Percentiles rank a stretch among this genome's conserved stretches.
Evolutionary conservation across 164 flowering plant genomes (phyloP).

Genomic region (Kingdonia uniflora): DNA sequence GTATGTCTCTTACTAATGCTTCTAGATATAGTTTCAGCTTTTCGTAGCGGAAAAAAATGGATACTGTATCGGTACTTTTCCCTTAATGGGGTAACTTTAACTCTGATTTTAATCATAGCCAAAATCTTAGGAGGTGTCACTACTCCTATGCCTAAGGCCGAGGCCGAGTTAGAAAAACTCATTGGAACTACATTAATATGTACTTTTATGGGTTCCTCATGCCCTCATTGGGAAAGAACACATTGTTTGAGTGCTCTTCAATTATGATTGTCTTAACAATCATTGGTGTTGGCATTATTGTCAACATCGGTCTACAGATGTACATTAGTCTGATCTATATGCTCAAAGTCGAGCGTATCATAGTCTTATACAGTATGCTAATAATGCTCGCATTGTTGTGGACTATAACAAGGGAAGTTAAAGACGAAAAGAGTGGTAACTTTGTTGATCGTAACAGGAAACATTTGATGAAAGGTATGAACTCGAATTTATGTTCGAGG

Average conservation of each 20-base stretch:
- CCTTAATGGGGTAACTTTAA: slow-evolving; percentile 5
- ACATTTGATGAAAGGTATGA: background rate
- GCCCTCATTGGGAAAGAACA: slow-evolving; percentile 8
- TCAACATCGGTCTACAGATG: slow-evolving; percentile 9
- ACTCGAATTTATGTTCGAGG: no score
- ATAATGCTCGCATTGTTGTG: slow-evolving; percentile 3
- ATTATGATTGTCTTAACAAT: slow-evolving; percentile 4
- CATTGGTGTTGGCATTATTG: slow-evolving; percentile 1
- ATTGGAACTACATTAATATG: slow-evolving; percentile 5
- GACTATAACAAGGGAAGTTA: background rate
- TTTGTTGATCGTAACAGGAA: background rate
- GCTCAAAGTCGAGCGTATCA: slow-evolving; percentile 4
- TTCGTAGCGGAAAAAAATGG: slow-evolving; percentile 5
- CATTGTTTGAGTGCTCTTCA: background rate
- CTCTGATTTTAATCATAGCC: slow-evolving; percentile 5
- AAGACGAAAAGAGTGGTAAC: background rate
- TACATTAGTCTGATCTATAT: slow-evolving; percentile 4
- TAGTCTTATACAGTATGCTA: slow-evolving; percentile 4
- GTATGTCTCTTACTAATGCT: slow-evolving; percentile 2
- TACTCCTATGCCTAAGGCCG: slow-evolving; percentile 7
- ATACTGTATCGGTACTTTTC: slow-evolving; percentile 7
- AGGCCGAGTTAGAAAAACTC: slow-evolving; percentile 8
- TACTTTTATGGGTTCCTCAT: slow-evolving; percentile 5
- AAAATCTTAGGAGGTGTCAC: slow-evolving; percentile 9
- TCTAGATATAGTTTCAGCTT: background rate